These are phyloP conservation scores for Ambrosiella cleistominuta DNA, from an alignment of 2,329 filamentous ascomycete species.

Conservation along the genomic window DNA sequence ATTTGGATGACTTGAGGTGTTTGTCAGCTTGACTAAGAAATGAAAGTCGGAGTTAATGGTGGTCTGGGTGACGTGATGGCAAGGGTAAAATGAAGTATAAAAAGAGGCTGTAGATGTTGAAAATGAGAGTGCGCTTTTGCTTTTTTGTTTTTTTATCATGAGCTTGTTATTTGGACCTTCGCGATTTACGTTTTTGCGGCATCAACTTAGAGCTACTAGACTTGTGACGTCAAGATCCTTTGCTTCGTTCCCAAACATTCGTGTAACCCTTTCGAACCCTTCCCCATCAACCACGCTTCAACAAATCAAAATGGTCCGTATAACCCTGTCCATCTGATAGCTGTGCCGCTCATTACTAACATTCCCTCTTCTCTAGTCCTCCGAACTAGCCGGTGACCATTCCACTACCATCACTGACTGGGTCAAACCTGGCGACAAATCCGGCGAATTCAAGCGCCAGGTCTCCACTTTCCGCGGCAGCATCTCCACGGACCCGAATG, in stretches of 20 bases:
- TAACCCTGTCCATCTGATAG: background rate
- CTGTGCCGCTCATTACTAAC: background rate
- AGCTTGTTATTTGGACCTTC: no score
- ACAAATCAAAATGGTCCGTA: background rate
- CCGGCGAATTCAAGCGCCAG: slow-evolving; percentile 86
- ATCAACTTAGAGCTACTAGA: no score
- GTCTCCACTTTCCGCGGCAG: slow-evolving; percentile 64
- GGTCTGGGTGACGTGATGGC: background rate
- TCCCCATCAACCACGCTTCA: background rate
- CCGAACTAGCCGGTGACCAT: background rate
- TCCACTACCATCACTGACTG: slow-evolving; percentile 51
- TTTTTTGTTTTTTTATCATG: no score
- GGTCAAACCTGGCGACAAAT: slow-evolving; percentile 59
- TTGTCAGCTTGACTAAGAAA: background rate
- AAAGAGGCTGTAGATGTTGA: no score
- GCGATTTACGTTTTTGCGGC: no score
- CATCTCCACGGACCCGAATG: slow-evolving; percentile 54
- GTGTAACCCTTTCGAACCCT: no score
- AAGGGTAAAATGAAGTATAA: background rate
- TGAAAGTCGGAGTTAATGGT: background rate
- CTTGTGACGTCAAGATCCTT: no score
- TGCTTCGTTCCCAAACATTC: no score
- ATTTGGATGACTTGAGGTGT: background rate
- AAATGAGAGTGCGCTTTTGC: no score
- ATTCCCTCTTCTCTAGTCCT: background rate